Base-by-base conservation (phyloP, 345 rosid species). In the Orychophragmus violaceus region DNA sequence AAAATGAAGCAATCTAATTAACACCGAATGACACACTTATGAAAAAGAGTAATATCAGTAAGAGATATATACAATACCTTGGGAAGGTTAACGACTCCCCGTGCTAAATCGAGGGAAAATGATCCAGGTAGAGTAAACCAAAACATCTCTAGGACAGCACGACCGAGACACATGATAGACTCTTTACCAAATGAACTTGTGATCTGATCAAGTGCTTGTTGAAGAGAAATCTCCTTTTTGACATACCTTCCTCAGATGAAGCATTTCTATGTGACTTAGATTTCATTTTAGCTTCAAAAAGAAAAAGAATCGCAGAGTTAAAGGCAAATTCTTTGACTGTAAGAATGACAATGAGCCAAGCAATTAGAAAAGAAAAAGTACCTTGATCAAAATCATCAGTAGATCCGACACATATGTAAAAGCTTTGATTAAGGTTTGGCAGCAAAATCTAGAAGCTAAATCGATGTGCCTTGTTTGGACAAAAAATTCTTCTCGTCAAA, bases 71-170 rank as follows among this genome's bases (percentile, higher is more conserved):
- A n/a, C n/a, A n/a, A n/a, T 76, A 89, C 99, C 96, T 91, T 95
- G 22, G 99, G 99, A 72, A 91, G 79, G 61, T 98, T 98, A 78
- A 96, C 97, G 7, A 76, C 81, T 49, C 99, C 97, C 13, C 88
- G 81, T 23, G 97, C 99, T 27, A 87, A 16, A 67, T 90, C 96
- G 49, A 94, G 85, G 14, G 84, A 78, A 81, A 95, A 89, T 39
- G 96, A 91, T 41, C 99, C 99, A n/a, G 0, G 98, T 89, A 37
- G 99, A 91, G 64, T 86, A 71, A 45, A 91, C 97, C 0, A 97
- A 96, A 52, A 89, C 87, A 65, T 87, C 69, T 76, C 79, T 79
- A 27, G 87, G 83, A 63, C 72, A 27, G 91, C 85, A 27, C 88
- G 84, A 57, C 96, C 97, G 17, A 89, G 88, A 90, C 95, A 94